A percentile compares a stretch with the other conserved stretches of the same genome.
Conservation (phyloP, 2,329 filamentous ascomycete species). For the Pseudonectria buxi region DNA sequence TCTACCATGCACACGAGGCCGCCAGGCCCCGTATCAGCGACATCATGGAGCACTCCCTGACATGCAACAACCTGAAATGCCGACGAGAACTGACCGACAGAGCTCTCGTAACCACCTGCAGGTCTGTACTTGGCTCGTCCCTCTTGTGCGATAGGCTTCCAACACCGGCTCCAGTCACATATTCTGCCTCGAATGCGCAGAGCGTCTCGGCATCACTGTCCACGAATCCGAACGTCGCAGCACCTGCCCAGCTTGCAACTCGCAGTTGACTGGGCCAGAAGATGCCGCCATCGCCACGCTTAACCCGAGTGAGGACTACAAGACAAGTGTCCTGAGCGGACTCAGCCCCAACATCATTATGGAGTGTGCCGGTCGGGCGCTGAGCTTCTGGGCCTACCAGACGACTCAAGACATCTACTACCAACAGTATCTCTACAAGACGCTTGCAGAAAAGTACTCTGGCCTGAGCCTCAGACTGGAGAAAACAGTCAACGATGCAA, state of each 20-base stretch:
- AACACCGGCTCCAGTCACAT: constrained; percentile 57
- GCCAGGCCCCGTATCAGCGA: neutral
- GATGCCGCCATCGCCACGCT: constrained; percentile 67
- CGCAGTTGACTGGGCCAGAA: constrained; percentile 61
- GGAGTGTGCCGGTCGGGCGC: constrained; percentile 73
- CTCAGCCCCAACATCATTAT: constrained; percentile 75
- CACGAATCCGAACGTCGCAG: constrained; percentile 29
- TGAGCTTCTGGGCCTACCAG: constrained; percentile 85
- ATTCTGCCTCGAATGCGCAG: constrained; percentile 72
- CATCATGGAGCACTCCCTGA: constrained; percentile 65
- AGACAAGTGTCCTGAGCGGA: constrained; percentile 77
- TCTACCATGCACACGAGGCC: constrained; percentile 45
- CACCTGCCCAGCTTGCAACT: constrained; percentile 69
- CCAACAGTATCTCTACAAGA: constrained; percentile 67
- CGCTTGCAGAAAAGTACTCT: constrained; percentile 64
- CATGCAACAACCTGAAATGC: constrained; percentile 78
- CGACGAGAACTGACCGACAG: constrained; percentile 59
- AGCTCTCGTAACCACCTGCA: constrained; percentile 85
- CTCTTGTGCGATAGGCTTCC: constrained; percentile 5
- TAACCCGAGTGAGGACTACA: constrained; percentile 81
- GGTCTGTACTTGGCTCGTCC: constrained; percentile 37
- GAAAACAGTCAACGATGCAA: constrained; percentile 67
- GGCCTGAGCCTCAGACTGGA: constrained; percentile 61
- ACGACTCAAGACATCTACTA: constrained; percentile 75
- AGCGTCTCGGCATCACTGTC: constrained; percentile 53